These are phyloP conservation scores for Pythium sp. DNA, from an alignment of 352 stramenopile species.

Conservation along the genomic window DNA sequence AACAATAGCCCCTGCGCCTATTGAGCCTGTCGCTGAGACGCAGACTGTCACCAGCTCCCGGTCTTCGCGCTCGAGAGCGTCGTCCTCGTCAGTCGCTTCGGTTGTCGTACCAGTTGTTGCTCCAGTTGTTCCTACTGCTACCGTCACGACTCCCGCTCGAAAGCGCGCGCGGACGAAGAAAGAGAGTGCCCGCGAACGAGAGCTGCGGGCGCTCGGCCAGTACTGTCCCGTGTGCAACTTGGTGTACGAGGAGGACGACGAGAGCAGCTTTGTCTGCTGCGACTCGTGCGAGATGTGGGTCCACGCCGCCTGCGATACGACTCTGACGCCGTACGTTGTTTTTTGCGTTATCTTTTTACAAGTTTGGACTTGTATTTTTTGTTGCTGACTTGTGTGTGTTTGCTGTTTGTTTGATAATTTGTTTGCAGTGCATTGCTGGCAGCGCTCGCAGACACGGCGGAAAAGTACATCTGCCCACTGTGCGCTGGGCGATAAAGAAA, in stretches of 20 bases:
- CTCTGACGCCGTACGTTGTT: conserved; percentile 61
- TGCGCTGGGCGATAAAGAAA: conserved; percentile 43
- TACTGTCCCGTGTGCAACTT: conserved; percentile 87
- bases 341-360: background rate
- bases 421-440: conserved; percentile 44
- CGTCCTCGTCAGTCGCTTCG: conserved; percentile 20
- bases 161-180: conserved; percentile 67
- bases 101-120: background rate
- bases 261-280: conserved; percentile 84
- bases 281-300: conserved; percentile 89
- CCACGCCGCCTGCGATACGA: conserved; percentile 67
- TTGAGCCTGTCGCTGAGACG: background rate
- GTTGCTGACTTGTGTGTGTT: conserved; percentile 12
- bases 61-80: conserved; percentile 6
- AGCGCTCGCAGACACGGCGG: conserved; percentile 58
- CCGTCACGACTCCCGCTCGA: conserved; percentile 13
- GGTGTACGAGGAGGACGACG: conserved; percentile 84
- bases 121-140: background rate
- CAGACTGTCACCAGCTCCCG: background rate
- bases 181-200: conserved; percentile 63
- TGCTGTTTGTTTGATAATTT: background rate
- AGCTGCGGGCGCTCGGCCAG: conserved; percentile 73
- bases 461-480: conserved; percentile 86
- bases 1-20: background rate
- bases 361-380: background rate